phyloP scores from a whole-genome alignment of 768 basidiomycete species.

The Suillus subluteus region DNA sequence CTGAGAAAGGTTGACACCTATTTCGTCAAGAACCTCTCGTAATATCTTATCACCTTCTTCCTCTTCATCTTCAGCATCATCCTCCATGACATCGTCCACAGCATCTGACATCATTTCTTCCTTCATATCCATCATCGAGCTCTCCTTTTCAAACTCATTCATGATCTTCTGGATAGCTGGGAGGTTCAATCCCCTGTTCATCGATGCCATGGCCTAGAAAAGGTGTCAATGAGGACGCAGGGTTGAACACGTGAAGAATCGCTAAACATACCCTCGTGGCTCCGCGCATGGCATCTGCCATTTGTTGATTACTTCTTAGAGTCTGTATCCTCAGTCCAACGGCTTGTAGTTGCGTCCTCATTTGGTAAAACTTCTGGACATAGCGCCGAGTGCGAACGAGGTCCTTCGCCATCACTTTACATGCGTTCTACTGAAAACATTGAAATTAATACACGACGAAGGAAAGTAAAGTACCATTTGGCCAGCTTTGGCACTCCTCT shows the following conservation, averaged over 20 bases:
- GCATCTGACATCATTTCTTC: constrained; percentile 99
- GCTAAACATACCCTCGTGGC: constrained; percentile 81
- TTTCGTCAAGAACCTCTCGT: constrained; percentile 95
- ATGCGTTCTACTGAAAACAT: constrained; percentile 73
- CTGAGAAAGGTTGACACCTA: constrained; percentile 90
- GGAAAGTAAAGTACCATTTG: constrained; percentile 70
- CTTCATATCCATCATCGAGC: constrained; percentile 99
- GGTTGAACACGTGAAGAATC: constrained; percentile 5
- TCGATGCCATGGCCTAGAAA: constrained; percentile 91
- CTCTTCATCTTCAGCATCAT: constrained; percentile 91
- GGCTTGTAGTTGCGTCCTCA: constrained; percentile 98
- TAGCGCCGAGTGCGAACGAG: constrained; percentile 95
- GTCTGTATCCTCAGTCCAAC: constrained; percentile 96
- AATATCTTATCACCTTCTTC: constrained; percentile 95
- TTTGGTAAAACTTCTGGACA: constrained; percentile 97
- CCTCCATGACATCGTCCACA: constrained; percentile 96
- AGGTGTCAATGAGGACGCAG: constrained; percentile 11
- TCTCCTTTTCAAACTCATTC: constrained; percentile 98
- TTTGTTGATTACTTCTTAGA: constrained; percentile 95
- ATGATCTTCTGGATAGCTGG: constrained; percentile 95
- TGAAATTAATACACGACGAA: constrained; percentile 18
- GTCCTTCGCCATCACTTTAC: constrained; percentile 99
- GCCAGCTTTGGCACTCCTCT: constrained; percentile 92
- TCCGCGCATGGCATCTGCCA: constrained; percentile 99
- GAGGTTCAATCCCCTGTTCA: constrained; percentile 96